Percentiles rank a stretch among this genome's conserved stretches.
Evolutionary conservation across 192 early-diverging fungal species (phyloP).

Genomic region (Paraglomus occultum): DNA sequence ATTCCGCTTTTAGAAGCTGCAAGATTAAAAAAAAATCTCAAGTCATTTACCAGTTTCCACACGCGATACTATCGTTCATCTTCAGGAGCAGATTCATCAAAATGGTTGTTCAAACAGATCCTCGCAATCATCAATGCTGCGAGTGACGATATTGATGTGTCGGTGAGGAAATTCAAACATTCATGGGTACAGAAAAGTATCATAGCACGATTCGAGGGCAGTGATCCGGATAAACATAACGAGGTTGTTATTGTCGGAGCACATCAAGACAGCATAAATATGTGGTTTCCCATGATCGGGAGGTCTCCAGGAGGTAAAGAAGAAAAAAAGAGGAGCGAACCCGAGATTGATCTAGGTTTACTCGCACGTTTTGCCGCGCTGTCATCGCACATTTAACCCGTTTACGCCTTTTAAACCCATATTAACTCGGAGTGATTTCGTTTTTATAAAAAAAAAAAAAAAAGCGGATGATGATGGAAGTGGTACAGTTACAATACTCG

Average conservation of each 20-base stretch:
- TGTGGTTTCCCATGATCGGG: conserved; percentile 76
- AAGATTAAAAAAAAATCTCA: conserved; percentile 68
- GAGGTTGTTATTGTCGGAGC: conserved; percentile 81
- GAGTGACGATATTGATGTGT: conserved; percentile 45
- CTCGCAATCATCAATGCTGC: conserved; percentile 41
- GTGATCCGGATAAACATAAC: conserved; percentile 41
- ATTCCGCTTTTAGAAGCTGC: conserved; percentile 61
- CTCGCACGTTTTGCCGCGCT: too few relatives aligned
- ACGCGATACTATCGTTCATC: conserved; percentile 88
- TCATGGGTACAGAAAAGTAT: conserved; percentile 82
- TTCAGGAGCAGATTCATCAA: conserved; percentile 61
- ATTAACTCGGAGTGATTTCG: too few relatives aligned
- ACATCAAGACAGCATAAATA: conserved; percentile 90
- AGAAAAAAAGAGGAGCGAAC: conserved; percentile 1
- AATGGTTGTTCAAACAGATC: conserved; percentile 68
- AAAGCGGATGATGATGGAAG: conserved; percentile 86
- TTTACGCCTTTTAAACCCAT: too few relatives aligned
- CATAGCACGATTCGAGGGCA: conserved; percentile 71
- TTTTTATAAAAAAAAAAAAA: too few relatives aligned
- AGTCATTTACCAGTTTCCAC: conserved; percentile 76
- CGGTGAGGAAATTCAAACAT: conserved; percentile 78
- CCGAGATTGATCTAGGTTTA: too few relatives aligned
- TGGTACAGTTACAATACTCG: conserved; percentile 86
- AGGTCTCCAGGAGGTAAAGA: conserved; percentile 73
- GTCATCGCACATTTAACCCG: too few relatives aligned